Conservation (phyloP, 192 early-diverging fungal species). For the Dissophora globulifera region DNA sequence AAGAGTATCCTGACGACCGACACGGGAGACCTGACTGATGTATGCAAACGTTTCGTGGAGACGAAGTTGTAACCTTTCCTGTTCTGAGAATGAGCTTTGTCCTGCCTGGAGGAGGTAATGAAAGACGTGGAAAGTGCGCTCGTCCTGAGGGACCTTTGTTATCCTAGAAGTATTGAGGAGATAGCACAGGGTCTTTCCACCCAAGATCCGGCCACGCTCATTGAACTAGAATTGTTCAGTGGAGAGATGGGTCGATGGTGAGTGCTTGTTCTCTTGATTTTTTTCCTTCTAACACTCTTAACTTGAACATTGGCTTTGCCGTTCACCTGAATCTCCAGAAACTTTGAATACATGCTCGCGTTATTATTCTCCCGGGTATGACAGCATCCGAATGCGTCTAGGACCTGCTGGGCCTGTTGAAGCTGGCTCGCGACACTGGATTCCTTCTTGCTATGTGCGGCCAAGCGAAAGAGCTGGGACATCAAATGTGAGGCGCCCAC, state of each 20-base stretch:
- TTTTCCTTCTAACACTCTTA: too few species aligned
- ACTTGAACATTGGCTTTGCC: too few species aligned
- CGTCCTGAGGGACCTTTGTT: conserved; percentile 64
- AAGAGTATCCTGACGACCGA: conserved; percentile 42
- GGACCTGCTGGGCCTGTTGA: conserved; percentile 72
- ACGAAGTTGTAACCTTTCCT: conserved; percentile 75
- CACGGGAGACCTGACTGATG: conserved; percentile 53
- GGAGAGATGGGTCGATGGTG: too few species aligned
- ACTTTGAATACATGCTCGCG: conserved; percentile 82
- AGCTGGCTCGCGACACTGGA: conserved; percentile 76
- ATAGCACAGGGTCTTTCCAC: conserved; percentile 81
- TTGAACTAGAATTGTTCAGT: too few species aligned
- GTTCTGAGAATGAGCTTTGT: conserved; percentile 41
- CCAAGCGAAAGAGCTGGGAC: conserved; percentile 78
- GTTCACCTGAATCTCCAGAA: conserved; percentile 88
- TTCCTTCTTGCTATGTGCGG: conserved; percentile 81
- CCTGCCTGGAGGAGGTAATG: conserved; percentile 84
- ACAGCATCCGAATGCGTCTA: conserved; percentile 84
- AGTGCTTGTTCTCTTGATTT: too few species aligned
- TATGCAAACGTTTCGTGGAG: conserved; percentile 71
- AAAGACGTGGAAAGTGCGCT: conserved; percentile 80
- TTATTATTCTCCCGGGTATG: conserved; percentile 69
- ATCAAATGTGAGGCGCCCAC: conserved; percentile 75
- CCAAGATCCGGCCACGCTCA: conserved; percentile 82
- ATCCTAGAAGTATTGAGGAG: conserved; percentile 72